phyloP scores from a whole-genome alignment of 352 stramenopile species.

The Phytophthora meadii region DNA sequence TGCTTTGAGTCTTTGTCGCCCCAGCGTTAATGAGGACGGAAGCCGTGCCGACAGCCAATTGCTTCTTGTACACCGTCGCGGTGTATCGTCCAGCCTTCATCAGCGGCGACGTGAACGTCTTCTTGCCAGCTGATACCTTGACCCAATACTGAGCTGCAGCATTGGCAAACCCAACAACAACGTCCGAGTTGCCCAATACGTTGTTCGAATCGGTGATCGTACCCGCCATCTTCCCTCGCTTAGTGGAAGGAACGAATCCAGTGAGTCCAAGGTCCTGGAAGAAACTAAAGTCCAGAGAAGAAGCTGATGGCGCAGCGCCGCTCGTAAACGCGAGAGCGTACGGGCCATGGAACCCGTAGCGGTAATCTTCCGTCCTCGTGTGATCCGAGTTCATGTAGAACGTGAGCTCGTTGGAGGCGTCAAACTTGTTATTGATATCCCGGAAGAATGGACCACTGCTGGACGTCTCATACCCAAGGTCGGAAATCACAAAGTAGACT shows the following conservation, averaged over 20 bases:
- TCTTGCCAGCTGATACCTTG: slow-evolving; percentile 23
- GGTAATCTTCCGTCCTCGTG: slow-evolving; percentile 60
- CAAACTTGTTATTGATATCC: slow-evolving; percentile 67
- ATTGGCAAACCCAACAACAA: slow-evolving; percentile 53
- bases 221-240: slow-evolving; percentile 44
- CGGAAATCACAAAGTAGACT: slow-evolving; percentile 63
- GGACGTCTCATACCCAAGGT: slow-evolving; percentile 54
- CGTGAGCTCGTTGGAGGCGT: slow-evolving; percentile 53
- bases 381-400: slow-evolving; percentile 76
- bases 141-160: slow-evolving; percentile 55
- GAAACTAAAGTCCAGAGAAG: slow-evolving; percentile 46
- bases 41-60: slow-evolving; percentile 41
- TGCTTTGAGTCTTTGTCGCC: slow-evolving; percentile 22
- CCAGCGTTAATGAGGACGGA: slow-evolving; percentile 31
- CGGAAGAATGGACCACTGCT: slow-evolving; percentile 56
- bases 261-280: slow-evolving; percentile 46
- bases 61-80: slow-evolving; percentile 57
- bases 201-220: slow-evolving; percentile 41
- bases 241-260: slow-evolving; percentile 43
- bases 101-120: slow-evolving; percentile 46
- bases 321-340: slow-evolving; percentile 54
- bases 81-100: slow-evolving; percentile 61
- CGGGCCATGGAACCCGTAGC: slow-evolving; percentile 59
- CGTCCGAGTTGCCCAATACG: slow-evolving; percentile 25
- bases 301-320: slow-evolving; percentile 29